Conservation (phyloP, 73 alveolate genomes). For the Paramecium pentaurelia region DNA sequence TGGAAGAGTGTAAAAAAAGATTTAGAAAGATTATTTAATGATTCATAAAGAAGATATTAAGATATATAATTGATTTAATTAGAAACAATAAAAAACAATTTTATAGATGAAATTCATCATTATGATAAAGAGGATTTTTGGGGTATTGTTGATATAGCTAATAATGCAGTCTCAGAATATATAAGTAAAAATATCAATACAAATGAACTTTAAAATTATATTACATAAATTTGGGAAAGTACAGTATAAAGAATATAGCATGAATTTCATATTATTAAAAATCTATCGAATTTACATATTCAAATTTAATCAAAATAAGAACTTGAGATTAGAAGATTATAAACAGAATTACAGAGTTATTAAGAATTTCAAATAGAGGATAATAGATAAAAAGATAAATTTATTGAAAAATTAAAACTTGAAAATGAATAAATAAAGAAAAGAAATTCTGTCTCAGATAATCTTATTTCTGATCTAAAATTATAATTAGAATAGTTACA, state of each 20-base stretch:
- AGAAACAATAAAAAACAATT: neutral
- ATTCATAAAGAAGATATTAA: neutral
- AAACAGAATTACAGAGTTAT: neutral
- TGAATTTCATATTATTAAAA: neutral
- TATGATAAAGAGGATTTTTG: slow-evolving; percentile 31
- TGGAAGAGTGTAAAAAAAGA: slow-evolving; percentile 10
- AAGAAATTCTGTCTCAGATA: neutral
- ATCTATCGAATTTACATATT: slow-evolving; percentile 6
- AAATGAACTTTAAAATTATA: neutral
- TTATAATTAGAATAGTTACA: neutral
- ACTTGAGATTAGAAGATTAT: slow-evolving; percentile 3
- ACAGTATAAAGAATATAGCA: neutral
- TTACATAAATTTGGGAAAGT: neutral
- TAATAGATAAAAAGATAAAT: neutral
- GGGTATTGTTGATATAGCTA: slow-evolving; percentile 45
- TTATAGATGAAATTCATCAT: neutral
- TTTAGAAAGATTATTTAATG: neutral
- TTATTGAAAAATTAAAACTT: neutral
- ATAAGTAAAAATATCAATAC: neutral
- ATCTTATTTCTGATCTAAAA: neutral
- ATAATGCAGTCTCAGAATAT: slow-evolving; percentile 6
- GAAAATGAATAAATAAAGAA: neutral
- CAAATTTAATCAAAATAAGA: neutral
- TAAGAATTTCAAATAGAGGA: neutral
- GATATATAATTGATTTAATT: neutral